Evolutionary conservation across 2,329 filamentous ascomycete genomes (phyloP).

Genomic region (Stachybotrys chartarum): DNA sequence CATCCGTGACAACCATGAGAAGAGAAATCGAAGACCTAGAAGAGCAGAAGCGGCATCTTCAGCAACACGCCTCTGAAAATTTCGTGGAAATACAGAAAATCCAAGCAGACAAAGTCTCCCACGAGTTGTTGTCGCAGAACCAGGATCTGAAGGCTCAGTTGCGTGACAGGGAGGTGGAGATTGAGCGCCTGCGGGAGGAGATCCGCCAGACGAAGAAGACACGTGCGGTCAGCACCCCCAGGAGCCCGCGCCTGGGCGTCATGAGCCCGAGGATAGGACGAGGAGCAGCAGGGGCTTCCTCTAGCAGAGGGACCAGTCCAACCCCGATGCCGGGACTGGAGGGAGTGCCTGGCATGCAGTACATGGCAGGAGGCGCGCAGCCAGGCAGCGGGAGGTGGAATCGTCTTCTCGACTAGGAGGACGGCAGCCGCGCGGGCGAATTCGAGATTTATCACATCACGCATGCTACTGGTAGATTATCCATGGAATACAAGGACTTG

Average conservation of each 20-base stretch:
- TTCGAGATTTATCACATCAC: too few relatives aligned
- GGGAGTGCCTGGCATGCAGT: constrained; percentile 27
- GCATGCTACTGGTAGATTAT: too few relatives aligned
- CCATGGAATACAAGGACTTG: too few relatives aligned
- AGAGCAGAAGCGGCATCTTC: constrained; percentile 30
- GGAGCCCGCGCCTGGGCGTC: constrained; percentile 46
- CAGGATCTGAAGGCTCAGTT: constrained; percentile 33
- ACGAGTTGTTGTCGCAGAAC: constrained; percentile 28
- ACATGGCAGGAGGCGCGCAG: constrained; percentile 23
- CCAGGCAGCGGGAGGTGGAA: constrained; percentile 33
- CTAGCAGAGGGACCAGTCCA: constrained; percentile 45
- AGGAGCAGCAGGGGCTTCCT: constrained; percentile 23
- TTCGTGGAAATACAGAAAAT: constrained; percentile 38
- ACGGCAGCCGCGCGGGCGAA: too few relatives aligned
- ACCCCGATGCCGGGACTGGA: constrained; percentile 25
- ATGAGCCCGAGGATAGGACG: constrained; percentile 40
- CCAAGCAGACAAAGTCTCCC: constrained; percentile 29
- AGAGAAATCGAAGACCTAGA: constrained; percentile 40
- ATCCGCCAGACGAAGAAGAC: constrained; percentile 43
- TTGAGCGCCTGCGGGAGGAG: constrained; percentile 42
- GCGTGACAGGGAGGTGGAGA: constrained; percentile 44
- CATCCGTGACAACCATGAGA: constrained; percentile 34
- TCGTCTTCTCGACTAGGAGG: constrained; percentile 20
- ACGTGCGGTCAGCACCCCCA: constrained; percentile 47
- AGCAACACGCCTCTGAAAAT: constrained; percentile 35